phyloP scores from a whole-genome alignment of 1,284 basidiomycete genomes.

The Irpex sp. region DNA sequence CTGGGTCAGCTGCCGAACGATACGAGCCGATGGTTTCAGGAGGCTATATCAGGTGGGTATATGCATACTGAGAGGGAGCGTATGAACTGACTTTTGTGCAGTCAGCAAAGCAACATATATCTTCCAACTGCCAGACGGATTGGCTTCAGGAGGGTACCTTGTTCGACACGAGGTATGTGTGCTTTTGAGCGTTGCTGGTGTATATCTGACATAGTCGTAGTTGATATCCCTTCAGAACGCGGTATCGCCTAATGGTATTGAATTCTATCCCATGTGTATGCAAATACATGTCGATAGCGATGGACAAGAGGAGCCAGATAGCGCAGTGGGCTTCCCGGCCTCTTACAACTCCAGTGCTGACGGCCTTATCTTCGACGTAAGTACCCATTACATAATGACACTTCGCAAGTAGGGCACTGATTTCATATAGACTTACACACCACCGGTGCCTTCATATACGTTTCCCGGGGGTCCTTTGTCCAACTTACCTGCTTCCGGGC shows the following conservation, averaged over 20 bases:
- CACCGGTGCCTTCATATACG: background rate
- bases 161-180: background rate
- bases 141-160: background rate
- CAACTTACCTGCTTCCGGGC: background rate
- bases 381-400: background rate
- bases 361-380: background rate
- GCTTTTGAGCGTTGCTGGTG: background rate
- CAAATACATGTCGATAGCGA: background rate
- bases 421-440: background rate
- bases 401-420: background rate
- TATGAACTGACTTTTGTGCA: background rate
- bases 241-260: background rate
- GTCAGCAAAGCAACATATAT: background rate
- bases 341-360: background rate
- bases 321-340: background rate
- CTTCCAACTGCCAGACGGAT: background rate
- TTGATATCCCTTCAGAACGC: background rate
- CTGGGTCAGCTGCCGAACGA: background rate
- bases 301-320: background rate
- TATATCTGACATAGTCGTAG: background rate
- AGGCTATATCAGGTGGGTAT: background rate
- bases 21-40: background rate
- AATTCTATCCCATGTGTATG: background rate
- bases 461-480: conserved; percentile 1
- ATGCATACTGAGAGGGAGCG: background rate